A percentile compares a stretch with the other conserved stretches of the same genome.
These are phyloP conservation scores for Quercus agrifolia DNA, from an alignment of 306 rosid species.

Conservation along the genomic window DNA sequence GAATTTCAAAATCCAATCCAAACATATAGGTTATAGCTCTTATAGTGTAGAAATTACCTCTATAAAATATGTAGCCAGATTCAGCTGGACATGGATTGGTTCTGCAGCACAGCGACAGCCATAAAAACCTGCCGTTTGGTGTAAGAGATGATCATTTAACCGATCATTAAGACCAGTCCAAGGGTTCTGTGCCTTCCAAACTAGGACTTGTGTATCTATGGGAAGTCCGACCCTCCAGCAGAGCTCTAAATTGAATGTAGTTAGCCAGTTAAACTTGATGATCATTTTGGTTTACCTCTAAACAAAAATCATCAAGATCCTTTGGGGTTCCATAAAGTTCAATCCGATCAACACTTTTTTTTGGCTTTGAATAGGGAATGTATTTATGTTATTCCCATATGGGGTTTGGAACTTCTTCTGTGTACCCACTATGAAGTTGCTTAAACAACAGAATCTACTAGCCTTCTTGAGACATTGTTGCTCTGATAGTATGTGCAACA, in stretches of 20 bases:
- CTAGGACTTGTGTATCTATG: constrained; percentile 81
- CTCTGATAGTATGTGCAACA: constrained; percentile 87
- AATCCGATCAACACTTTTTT: constrained; percentile 68
- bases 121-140: constrained; percentile 92
- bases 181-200: constrained; percentile 97
- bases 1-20: not conserved
- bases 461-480: constrained; percentile 87
- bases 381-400: constrained; percentile 92
- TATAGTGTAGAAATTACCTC: constrained; percentile 45
- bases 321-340: constrained; percentile 66
- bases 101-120: constrained; percentile 88
- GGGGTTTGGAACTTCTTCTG: constrained; percentile 87
- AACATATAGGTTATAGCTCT: not conserved
- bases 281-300: constrained; percentile 50
- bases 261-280: constrained; percentile 82
- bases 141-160: constrained; percentile 82
- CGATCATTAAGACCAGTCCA: constrained; percentile 97
- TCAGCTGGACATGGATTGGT: constrained; percentile 85
- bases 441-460: constrained; percentile 83
- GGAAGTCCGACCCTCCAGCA: constrained; percentile 83
- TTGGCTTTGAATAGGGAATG: constrained; percentile 86
- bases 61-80: constrained; percentile 63
- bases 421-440: constrained; percentile 54
- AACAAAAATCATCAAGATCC: constrained; percentile 90
- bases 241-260: constrained; percentile 87